Evolutionary conservation across 1,139 yeast species (phyloP), one percentile per base, ranked within the genome.

Genomic region (Scheffersomyces lignicola): DNA sequence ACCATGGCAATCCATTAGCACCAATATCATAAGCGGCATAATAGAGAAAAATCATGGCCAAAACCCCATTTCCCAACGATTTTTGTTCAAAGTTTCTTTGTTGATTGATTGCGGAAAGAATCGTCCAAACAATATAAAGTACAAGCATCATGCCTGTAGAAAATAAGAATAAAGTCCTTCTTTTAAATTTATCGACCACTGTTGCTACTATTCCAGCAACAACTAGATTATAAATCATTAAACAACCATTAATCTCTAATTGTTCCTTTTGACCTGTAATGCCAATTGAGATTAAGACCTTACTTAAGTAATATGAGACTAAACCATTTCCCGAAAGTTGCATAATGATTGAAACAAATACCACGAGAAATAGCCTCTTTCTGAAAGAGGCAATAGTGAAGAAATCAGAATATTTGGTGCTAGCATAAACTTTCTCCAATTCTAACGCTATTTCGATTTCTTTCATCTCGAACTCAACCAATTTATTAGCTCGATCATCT

Each of bases 301-400:
- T 62, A 35, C 63, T 65, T 43, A 76, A 56, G 50, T 75, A 75
- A 56, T 73, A 74, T 0, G 78, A 69, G 14, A 74, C 75, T 34
- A 75, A 59, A 35, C 76, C 78, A 43, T 73, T 73, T 47, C 80
- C 80, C 24, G 73, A 65, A 36, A 73, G 60, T 46, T 74, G 78
- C 64, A 68, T 65, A 49, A 69, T 57, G 14, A 58, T 44, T 22
- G 66, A 63, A 25, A 62, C 50, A 45, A 61, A 60, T 21, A 56
- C 23, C 15, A 56, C 42, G 37, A 72, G 55, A 42, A 66, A 69
- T 11, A 64, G 48, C 58, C 79, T 67, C 47, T 62, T 62, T 62
- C 80, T 49, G 64, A 68, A 68, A 23, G 62, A 55, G 27, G 54
- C 52, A 23, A 58, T 57, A 12, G 37, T 60, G 36, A 64, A 13